Conservation (phyloP, 768 basidiomycete genomes). For the Tricholomella constricta region DNA sequence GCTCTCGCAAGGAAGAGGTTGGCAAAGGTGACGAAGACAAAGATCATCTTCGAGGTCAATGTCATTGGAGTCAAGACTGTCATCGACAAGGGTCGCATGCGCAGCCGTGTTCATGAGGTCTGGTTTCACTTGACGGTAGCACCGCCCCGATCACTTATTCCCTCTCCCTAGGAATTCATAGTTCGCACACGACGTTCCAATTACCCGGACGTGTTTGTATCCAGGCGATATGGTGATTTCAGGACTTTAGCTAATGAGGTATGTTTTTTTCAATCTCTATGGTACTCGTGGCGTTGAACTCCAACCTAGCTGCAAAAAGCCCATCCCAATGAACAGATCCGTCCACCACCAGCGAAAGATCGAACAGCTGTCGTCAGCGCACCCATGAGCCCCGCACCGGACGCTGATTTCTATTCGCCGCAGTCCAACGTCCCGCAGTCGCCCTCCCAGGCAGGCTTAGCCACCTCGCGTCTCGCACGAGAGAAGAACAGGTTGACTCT, state of each 20-base stretch:
- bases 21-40: constrained; percentile 45
- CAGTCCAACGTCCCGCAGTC: constrained; percentile 13
- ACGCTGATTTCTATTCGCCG: constrained; percentile 1
- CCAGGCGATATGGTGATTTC: constrained; percentile 95
- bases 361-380: constrained; percentile 66
- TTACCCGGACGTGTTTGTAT: constrained; percentile 80
- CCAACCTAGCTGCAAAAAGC: constrained; percentile 74
- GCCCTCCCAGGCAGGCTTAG: constrained; percentile 22
- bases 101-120: constrained; percentile 88
- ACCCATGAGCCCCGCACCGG: constrained; percentile 29
- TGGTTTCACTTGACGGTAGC: constrained; percentile 25
- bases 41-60: constrained; percentile 84
- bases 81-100: constrained; percentile 79
- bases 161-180: constrained; percentile 88
- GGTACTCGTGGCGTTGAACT: constrained; percentile 8
- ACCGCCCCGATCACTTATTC: constrained; percentile 7
- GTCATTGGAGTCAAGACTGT: constrained; percentile 86
- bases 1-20: constrained; percentile 64
- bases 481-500: constrained; percentile 97
- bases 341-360: constrained; percentile 87
- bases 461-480: constrained; percentile 62
- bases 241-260: constrained; percentile 85
- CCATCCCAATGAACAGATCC: constrained; percentile 81
- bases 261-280: constrained; percentile 12
- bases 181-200: constrained; percentile 80